Conservation (phyloP, 495 filamentous ascomycete genomes). For the Tuber melanosporum region DNA sequence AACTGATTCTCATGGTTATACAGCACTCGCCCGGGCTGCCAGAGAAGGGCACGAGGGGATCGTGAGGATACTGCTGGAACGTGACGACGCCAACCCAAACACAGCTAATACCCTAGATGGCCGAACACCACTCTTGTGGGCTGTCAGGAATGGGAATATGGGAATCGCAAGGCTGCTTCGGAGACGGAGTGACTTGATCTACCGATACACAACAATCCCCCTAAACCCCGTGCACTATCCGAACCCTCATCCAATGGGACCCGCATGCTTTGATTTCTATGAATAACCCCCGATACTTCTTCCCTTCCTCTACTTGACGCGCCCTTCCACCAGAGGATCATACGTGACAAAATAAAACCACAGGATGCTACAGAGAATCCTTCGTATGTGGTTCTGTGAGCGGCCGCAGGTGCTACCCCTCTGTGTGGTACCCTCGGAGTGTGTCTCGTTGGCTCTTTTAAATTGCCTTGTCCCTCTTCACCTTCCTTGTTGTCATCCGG, state of each 20-base stretch:
- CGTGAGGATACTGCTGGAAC: not conserved
- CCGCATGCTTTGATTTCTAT: no score
- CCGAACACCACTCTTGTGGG: not conserved
- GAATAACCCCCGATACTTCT: no score
- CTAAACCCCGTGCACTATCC: no score
- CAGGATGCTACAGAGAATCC: not conserved
- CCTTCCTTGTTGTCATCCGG: not conserved
- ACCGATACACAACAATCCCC: not conserved
- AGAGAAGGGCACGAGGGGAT: not conserved
- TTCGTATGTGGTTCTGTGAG: no score
- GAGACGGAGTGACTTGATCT: no score
- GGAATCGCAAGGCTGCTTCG: no score
- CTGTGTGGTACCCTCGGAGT: not conserved
- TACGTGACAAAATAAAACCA: no score
- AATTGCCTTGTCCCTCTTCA: not conserved
- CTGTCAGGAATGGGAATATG: no score
- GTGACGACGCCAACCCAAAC: not conserved
- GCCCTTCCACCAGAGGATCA: no score
- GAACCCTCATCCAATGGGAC: not conserved
- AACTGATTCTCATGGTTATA: not conserved
- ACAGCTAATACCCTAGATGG: not conserved
- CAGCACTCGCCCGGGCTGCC: not conserved
- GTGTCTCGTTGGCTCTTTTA: not conserved
- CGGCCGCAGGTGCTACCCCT: not conserved
- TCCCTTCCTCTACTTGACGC: no score